These are phyloP conservation scores for Blastosporella zonata DNA, from an alignment of 1,284 basidiomycete species.

Conservation along the genomic window DNA sequence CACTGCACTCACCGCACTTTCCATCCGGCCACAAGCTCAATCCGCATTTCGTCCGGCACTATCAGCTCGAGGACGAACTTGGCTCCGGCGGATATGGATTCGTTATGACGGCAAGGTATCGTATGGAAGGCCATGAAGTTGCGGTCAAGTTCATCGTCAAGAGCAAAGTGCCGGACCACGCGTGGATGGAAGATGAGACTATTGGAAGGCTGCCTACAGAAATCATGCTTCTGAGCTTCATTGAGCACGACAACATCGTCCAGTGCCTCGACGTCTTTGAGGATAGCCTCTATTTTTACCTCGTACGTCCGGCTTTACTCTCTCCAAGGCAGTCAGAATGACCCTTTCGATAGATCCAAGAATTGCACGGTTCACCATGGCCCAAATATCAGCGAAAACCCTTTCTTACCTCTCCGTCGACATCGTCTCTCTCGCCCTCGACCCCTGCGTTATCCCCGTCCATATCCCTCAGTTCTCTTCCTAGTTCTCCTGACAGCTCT, in stretches of 20 bases:
- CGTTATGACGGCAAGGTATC: slow-evolving; percentile 76
- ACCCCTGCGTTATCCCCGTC: slow-evolving; percentile 60
- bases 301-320: slow-evolving; percentile 49
- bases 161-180: slow-evolving; percentile 75
- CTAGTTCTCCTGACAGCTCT: slow-evolving; percentile 42
- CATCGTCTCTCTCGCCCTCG: slow-evolving; percentile 35
- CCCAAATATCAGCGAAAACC: slow-evolving; percentile 33
- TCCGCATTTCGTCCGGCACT: slow-evolving; percentile 61
- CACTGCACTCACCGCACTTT: slow-evolving; percentile 55
- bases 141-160: slow-evolving; percentile 95
- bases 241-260: slow-evolving; percentile 81
- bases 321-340: background rate
- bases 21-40: slow-evolving; percentile 62
- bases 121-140: slow-evolving; percentile 59
- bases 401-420: slow-evolving; percentile 25
- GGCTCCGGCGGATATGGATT: slow-evolving; percentile 93
- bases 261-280: slow-evolving; percentile 83
- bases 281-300: slow-evolving; percentile 81
- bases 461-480: slow-evolving; percentile 44
- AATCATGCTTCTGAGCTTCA: slow-evolving; percentile 70
- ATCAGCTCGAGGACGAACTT: slow-evolving; percentile 75
- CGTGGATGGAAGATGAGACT: slow-evolving; percentile 70
- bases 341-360: slow-evolving; percentile 70
- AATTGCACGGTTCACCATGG: slow-evolving; percentile 91
- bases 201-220: slow-evolving; percentile 74